Percentiles rank a stretch among this genome's conserved stretches.
Evolutionary conservation across 352 stramenopile genomes (phyloP).

Genomic region (Pythium rhizo-oryzae): DNA sequence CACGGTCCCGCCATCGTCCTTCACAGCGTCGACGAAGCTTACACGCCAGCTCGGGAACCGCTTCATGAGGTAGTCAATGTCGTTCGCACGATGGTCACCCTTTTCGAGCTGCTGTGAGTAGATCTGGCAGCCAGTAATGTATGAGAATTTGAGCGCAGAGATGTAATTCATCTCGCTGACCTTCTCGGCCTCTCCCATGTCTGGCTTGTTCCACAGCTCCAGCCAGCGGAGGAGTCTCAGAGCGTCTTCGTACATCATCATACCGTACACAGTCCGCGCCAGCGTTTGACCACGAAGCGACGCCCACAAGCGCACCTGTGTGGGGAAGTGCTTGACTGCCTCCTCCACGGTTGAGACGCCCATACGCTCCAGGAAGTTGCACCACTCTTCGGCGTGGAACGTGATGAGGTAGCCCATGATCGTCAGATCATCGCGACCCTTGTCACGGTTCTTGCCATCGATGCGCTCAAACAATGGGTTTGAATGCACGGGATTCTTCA

Average conservation of each 20-base stretch:
- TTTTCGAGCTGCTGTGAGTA: conserved; percentile 81
- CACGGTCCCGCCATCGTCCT: conserved; percentile 46
- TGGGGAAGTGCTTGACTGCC: conserved; percentile 75
- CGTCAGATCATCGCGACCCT: conserved; percentile 72
- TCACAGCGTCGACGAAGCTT: conserved; percentile 87
- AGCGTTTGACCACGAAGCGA: conserved; percentile 88
- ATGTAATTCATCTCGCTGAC: conserved; percentile 90
- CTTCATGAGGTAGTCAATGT: conserved; percentile 98
- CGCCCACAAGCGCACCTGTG: conserved; percentile 85
- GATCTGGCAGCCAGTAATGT: conserved; percentile 90
- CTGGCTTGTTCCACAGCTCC: conserved; percentile 83
- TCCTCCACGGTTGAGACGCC: conserved; percentile 75
- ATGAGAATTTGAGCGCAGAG: conserved; percentile 86
- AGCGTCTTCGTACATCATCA: conserved; percentile 92
- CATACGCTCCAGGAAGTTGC: conserved; percentile 86
- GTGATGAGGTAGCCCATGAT: conserved; percentile 90
- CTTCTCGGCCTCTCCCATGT: conserved; percentile 84
- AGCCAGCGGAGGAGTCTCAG: conserved; percentile 88
- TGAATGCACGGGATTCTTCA: conserved; percentile 78
- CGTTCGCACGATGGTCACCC: conserved; percentile 82
- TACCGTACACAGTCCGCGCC: conserved; percentile 81
- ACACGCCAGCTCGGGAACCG: conserved; percentile 96
- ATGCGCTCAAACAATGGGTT: conserved; percentile 72
- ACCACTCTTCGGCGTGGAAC: conserved; percentile 88
- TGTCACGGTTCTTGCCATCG: conserved; percentile 72